Conservation (phyloP, 441 rosid genomes). For the Manihot esculenta region DNA sequence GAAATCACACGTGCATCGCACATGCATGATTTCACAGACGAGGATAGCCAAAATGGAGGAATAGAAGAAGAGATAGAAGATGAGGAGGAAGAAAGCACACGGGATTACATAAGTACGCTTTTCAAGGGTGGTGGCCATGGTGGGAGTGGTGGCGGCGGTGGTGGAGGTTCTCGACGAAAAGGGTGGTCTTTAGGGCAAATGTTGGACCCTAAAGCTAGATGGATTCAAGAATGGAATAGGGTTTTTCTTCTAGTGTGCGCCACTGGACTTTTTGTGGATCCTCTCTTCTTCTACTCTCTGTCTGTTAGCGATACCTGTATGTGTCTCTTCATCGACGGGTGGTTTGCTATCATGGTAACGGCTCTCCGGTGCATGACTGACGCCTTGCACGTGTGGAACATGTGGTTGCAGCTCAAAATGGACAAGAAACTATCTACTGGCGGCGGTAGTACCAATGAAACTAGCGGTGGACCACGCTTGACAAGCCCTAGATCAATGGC, state of each 20-base stretch:
- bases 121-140: conserved; percentile 28
- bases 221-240: conserved; percentile 89
- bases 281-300: conserved; percentile 81
- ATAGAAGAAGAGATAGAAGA: conserved; percentile 21
- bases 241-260: conserved; percentile 76
- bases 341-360: conserved; percentile 86
- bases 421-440: conserved; percentile 31
- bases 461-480: not conserved
- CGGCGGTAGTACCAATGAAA: not conserved
- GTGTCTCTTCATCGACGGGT: conserved; percentile 86
- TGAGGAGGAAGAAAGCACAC: conserved; percentile 21
- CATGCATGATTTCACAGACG: conserved; percentile 38
- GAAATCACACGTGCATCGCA: conserved; percentile 35
- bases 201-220: conserved; percentile 74
- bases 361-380: conserved; percentile 94
- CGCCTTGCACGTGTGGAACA: conserved; percentile 76
- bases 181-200: conserved; percentile 50
- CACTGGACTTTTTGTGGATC: conserved; percentile 83
- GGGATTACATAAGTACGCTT: conserved; percentile 6
- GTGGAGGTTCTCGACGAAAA: conserved; percentile 22
- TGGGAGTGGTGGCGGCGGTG: not conserved
- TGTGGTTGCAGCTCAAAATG: conserved; percentile 76
- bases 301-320: conserved; percentile 63
- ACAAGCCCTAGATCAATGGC: conserved; percentile 18
- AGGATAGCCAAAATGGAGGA: conserved; percentile 16